phyloP scores from a whole-genome alignment of 192 early-diverging fungal species.

The Rhizoclosmatium globosum region DNA sequence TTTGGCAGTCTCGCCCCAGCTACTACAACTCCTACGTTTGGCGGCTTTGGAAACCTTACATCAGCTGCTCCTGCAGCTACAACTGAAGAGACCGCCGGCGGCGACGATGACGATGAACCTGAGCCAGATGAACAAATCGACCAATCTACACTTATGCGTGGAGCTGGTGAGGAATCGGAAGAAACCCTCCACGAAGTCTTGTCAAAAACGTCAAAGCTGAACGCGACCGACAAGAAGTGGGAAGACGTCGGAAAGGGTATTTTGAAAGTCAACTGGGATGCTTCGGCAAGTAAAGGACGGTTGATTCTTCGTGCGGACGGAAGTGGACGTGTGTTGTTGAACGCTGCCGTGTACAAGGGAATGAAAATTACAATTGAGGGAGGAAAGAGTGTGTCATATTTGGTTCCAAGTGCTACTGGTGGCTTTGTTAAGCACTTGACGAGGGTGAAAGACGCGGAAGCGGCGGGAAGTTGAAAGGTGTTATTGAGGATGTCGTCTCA shows the following conservation, averaged over 20 bases:
- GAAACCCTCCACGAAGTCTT: constrained; percentile 38
- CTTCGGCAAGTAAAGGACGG: constrained; percentile 40
- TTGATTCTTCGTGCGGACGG: constrained; percentile 53
- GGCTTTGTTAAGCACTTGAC: constrained; percentile 14
- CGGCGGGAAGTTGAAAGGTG: neutral
- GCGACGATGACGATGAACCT: constrained; percentile 48
- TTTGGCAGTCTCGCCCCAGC: constrained; percentile 4
- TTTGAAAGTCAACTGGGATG: constrained; percentile 50
- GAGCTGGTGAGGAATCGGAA: constrained; percentile 56
- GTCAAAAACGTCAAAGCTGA: constrained; percentile 31
- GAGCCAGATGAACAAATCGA: constrained; percentile 43
- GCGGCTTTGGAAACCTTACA: constrained; percentile 22
- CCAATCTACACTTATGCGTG: constrained; percentile 44
- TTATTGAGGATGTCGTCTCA: neutral
- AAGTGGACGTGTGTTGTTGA: constrained; percentile 52
- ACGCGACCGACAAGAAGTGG: constrained; percentile 36
- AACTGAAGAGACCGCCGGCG: neutral
- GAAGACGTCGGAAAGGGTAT: constrained; percentile 45
- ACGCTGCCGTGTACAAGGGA: constrained; percentile 42
- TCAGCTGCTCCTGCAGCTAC: neutral
- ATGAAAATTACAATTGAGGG: constrained; percentile 38
- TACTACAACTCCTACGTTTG: constrained; percentile 25
- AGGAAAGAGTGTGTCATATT: constrained; percentile 27
- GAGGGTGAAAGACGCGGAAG: constrained; percentile 28
- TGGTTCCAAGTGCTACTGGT: constrained; percentile 7